phyloP scores from a whole-genome alignment of 495 filamentous ascomycete species.

The Penicillium cataractarum region DNA sequence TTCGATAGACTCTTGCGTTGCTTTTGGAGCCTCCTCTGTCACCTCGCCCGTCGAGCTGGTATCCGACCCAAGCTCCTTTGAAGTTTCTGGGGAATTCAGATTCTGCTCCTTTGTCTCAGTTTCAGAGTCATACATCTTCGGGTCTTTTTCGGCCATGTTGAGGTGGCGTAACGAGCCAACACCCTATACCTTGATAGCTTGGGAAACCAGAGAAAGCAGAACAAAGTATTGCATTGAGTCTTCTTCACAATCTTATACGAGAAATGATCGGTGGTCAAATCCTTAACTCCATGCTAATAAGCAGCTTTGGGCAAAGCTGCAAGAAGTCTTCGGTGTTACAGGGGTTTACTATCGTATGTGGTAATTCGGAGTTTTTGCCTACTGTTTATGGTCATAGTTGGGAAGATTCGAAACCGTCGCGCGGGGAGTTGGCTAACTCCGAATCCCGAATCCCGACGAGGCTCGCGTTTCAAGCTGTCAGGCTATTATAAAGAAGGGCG shows the following conservation, averaged over 20 bases:
- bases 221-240: neutral
- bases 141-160: constrained; percentile 1
- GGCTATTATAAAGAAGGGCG: no score
- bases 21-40: neutral
- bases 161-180: neutral
- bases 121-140: neutral
- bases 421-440: constrained; percentile 1
- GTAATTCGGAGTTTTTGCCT: neutral
- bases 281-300: neutral
- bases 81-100: neutral
- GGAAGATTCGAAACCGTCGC: neutral
- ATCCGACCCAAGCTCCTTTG: constrained; percentile 9
- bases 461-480: neutral
- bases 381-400: constrained; percentile 1
- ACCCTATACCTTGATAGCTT: neutral
- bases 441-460: constrained; percentile 18
- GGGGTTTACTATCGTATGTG: neutral
- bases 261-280: neutral
- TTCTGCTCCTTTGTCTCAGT: neutral
- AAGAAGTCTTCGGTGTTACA: neutral
- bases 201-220: neutral
- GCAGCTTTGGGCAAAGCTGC: neutral
- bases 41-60: neutral
- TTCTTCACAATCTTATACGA: neutral
- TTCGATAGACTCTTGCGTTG: neutral